Evolutionary conservation across 768 basidiomycete species (phyloP).

Genomic region (Trametes elegans): DNA sequence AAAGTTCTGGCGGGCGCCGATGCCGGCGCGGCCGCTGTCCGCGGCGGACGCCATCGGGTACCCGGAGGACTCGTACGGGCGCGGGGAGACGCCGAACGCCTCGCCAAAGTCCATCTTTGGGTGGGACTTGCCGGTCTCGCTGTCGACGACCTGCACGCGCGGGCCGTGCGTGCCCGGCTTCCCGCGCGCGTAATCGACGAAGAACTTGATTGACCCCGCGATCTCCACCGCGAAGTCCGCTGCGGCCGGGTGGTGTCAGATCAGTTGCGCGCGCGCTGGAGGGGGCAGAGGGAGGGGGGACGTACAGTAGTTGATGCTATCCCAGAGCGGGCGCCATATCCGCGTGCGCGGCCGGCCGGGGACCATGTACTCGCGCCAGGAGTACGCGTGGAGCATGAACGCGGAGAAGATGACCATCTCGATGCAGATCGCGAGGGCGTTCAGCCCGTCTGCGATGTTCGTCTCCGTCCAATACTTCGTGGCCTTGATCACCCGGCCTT

Average conservation of each 20-base stretch:
- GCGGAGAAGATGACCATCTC: constrained; percentile 87
- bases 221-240: constrained; percentile 73
- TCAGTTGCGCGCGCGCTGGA: neutral
- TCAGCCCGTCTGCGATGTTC: constrained; percentile 83
- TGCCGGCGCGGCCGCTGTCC: neutral
- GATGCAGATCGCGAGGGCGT: constrained; percentile 77
- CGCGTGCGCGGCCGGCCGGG: constrained; percentile 46
- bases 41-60: constrained; percentile 12
- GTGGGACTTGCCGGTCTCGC: constrained; percentile 26
- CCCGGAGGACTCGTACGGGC: constrained; percentile 17
- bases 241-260: constrained; percentile 26
- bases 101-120: constrained; percentile 35
- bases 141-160: constrained; percentile 23
- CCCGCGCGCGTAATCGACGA: constrained; percentile 42
- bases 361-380: constrained; percentile 59
- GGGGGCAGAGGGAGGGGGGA: neutral
- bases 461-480: constrained; percentile 80
- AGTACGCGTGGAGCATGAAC: constrained; percentile 86
- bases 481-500: constrained; percentile 70
- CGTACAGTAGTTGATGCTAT: constrained; percentile 54
- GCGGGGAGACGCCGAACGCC: constrained; percentile 36
- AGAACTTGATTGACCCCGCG: constrained; percentile 57
- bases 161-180: constrained; percentile 27
- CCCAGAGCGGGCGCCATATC: constrained; percentile 71
- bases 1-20: too few relatives aligned